These are phyloP conservation scores for Bifiguratus adelaidae DNA, from an alignment of 192 early-diverging fungal genomes.

Conservation along the genomic window DNA sequence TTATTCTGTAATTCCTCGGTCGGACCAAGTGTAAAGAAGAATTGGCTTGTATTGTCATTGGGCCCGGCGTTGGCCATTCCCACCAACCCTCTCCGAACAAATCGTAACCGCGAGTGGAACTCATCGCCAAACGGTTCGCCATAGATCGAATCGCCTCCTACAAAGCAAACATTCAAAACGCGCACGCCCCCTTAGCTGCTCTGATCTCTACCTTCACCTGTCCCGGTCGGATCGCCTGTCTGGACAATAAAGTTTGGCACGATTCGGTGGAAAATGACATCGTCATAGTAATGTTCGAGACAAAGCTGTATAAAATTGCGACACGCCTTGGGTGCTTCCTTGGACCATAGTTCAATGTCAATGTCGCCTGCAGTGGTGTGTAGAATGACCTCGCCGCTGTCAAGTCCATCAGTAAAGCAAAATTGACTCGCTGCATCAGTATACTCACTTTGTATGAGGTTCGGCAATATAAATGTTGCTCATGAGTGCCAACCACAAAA, in stretches of 20 bases:
- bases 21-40: slow-evolving; percentile 86
- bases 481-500: too few species aligned
- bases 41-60: slow-evolving; percentile 83
- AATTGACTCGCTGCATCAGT: not conserved
- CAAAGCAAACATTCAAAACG: not conserved
- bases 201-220: slow-evolving; percentile 30
- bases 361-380: slow-evolving; percentile 81
- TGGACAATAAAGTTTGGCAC: slow-evolving; percentile 90
- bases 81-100: slow-evolving; percentile 74
- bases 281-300: slow-evolving; percentile 83
- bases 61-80: slow-evolving; percentile 82
- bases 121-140: slow-evolving; percentile 82
- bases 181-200: not conserved
- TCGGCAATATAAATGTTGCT: slow-evolving; percentile 42
- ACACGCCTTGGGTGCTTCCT: slow-evolving; percentile 82
- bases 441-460: slow-evolving; percentile 38
- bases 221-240: slow-evolving; percentile 90
- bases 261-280: slow-evolving; percentile 82
- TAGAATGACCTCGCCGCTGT: slow-evolving; percentile 65
- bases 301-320: slow-evolving; percentile 95
- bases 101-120: slow-evolving; percentile 87
- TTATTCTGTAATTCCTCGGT: slow-evolving; percentile 79
- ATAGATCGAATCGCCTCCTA: slow-evolving; percentile 83
- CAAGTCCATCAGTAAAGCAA: not conserved
- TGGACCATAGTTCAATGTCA: slow-evolving; percentile 91